These are phyloP conservation scores for Quambalaria eucalypti DNA, from an alignment of 1,284 basidiomycete genomes.

Conservation along the genomic window DNA sequence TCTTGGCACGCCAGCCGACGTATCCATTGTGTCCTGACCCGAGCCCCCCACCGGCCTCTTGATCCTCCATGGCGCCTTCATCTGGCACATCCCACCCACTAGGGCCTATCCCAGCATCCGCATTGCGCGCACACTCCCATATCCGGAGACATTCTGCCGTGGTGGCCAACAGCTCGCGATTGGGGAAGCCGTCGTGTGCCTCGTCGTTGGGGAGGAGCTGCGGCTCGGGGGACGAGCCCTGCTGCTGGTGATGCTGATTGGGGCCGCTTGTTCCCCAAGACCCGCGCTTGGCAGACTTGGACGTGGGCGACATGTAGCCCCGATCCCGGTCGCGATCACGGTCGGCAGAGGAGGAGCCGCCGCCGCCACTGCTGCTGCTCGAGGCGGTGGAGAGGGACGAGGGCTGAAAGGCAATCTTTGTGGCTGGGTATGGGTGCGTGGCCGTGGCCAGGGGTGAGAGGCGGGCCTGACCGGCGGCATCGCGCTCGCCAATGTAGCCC, in stretches of 20 bases:
- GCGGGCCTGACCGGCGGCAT: slow-evolving; percentile 11
- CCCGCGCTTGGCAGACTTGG: slow-evolving; percentile 24
- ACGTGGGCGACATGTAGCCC: slow-evolving; percentile 20
- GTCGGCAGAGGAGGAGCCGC: slow-evolving; percentile 11
- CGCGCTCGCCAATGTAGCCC: slow-evolving; percentile 15
- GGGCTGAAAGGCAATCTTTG: slow-evolving; percentile 42
- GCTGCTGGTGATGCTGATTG: slow-evolving; percentile 5
- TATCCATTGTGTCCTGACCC: background rate
- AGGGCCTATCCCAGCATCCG: slow-evolving; percentile 1
- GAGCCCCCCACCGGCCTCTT: background rate
- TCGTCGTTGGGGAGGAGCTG: background rate
- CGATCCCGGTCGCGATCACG: slow-evolving; percentile 15
- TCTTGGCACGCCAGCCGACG: background rate
- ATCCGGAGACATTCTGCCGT: slow-evolving; percentile 44
- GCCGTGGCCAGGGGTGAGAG: slow-evolving; percentile 26
- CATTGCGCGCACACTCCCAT: slow-evolving; percentile 26
- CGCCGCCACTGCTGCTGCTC: no score
- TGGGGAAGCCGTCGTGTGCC: slow-evolving; percentile 26
- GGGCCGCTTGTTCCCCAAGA: slow-evolving; percentile 26
- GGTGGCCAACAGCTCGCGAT: slow-evolving; percentile 40
- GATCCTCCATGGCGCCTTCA: background rate
- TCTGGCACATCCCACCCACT: background rate
- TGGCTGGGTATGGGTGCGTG: slow-evolving; percentile 44
- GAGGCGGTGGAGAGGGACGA: slow-evolving; percentile 16
- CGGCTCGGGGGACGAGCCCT: slow-evolving; percentile 2